phyloP scores from a whole-genome alignment of 768 basidiomycete species.

The Tephrocybe sp. region DNA sequence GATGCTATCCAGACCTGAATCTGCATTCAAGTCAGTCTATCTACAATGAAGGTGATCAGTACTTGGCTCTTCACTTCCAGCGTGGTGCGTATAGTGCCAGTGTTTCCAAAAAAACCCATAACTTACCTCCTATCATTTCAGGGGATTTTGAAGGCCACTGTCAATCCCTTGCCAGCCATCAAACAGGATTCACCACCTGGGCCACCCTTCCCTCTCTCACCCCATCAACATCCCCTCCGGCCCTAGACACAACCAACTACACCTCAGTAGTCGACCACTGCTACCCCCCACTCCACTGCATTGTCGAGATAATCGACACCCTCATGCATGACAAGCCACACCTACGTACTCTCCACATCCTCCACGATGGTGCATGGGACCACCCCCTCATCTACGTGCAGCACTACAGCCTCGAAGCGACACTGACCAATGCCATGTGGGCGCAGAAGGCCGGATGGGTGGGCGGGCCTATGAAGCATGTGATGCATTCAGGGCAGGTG shows the following conservation, averaged over 20 bases:
- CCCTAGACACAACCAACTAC: constrained; percentile 33
- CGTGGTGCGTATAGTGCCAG: constrained; percentile 31
- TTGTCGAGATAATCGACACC: constrained; percentile 37
- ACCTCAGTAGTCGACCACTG: constrained; percentile 45
- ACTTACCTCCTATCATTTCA: constrained; percentile 8
- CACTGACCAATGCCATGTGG: constrained; percentile 34
- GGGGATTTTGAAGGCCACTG: constrained; percentile 48
- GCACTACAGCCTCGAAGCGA: constrained; percentile 36
- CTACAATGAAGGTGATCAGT: constrained; percentile 30
- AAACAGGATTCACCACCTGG: constrained; percentile 47
- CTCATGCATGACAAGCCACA: constrained; percentile 35
- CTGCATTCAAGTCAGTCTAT: constrained; percentile 25
- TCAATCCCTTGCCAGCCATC: constrained; percentile 29
- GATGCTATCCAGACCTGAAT: constrained; percentile 30
- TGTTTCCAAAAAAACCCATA: not conserved
- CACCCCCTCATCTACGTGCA: constrained; percentile 44
- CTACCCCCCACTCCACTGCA: constrained; percentile 40
- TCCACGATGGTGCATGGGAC: constrained; percentile 50
- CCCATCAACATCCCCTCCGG: constrained; percentile 30
- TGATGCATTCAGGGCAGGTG: constrained; percentile 41
- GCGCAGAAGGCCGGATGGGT: constrained; percentile 35
- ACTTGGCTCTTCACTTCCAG: constrained; percentile 48
- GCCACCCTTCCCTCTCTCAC: constrained; percentile 41
- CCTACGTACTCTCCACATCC: constrained; percentile 38
- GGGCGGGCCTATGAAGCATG: constrained; percentile 39